Evolutionary conservation across 2,329 filamentous ascomycete genomes (phyloP).

Genomic region (Aspergillus japonicus): DNA sequence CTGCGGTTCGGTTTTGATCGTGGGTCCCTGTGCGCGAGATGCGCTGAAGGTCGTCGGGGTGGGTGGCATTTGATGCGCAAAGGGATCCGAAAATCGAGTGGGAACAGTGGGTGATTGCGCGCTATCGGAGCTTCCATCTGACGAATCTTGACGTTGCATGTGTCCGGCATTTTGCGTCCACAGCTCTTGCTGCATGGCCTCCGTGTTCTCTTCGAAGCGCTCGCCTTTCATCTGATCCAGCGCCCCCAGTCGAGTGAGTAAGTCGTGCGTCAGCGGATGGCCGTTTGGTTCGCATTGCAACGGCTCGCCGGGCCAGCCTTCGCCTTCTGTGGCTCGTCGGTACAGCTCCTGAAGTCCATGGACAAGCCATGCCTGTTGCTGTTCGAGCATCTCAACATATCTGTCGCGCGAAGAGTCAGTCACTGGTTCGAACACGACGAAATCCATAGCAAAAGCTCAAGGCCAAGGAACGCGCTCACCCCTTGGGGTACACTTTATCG

Average conservation of each 20-base stretch:
- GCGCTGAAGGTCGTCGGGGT: constrained; percentile 45
- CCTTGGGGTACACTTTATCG: constrained; percentile 68
- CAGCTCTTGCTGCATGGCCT: constrained; percentile 55
- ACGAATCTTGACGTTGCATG: constrained; percentile 54
- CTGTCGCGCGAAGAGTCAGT: constrained; percentile 33
- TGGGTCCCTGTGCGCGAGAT: constrained; percentile 26
- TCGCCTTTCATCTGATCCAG: constrained; percentile 55
- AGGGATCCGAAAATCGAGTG: constrained; percentile 31
- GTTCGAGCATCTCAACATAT: constrained; percentile 66
- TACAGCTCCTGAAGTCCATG: constrained; percentile 62
- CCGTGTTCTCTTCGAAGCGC: constrained; percentile 59
- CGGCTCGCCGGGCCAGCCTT: constrained; percentile 56
- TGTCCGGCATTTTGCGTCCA: constrained; percentile 53
- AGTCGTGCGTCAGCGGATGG: constrained; percentile 63
- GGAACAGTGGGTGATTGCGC: constrained; percentile 45
- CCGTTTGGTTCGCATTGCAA: constrained; percentile 54
- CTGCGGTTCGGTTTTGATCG: constrained; percentile 30
- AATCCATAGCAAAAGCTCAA: constrained; percentile 1
- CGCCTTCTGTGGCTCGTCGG: constrained; percentile 50
- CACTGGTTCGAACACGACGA: neutral
- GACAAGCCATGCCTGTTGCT: constrained; percentile 63
- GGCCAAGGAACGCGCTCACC: constrained; percentile 45
- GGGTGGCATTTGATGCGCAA: constrained; percentile 36
- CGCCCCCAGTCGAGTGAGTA: constrained; percentile 59
- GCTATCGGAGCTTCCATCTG: constrained; percentile 59